Percentiles rank a stretch among this genome's conserved stretches.
phyloP scores from a whole-genome alignment of 1,139 yeast genomes.

The Pichia sp. region DNA sequence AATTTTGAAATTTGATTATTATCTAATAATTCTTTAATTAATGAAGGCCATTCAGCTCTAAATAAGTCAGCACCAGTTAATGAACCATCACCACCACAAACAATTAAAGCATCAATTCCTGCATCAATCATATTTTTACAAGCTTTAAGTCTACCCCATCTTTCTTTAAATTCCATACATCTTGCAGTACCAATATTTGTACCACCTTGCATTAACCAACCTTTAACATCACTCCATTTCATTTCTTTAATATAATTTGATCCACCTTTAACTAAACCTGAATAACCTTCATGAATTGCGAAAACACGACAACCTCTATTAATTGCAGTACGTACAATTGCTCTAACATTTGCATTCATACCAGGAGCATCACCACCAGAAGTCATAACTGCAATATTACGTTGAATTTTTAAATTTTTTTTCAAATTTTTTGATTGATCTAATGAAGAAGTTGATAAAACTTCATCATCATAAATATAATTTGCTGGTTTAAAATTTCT shows the following conservation, averaged over 20 bases:
- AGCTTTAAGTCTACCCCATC: constrained; percentile 61
- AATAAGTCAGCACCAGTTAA: constrained; percentile 78
- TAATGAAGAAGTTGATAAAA: neutral
- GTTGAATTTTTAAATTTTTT: too few species aligned
- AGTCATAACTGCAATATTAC: constrained; percentile 71
- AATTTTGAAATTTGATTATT: constrained; percentile 44
- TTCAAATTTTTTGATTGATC: too few species aligned
- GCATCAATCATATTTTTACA: constrained; percentile 63
- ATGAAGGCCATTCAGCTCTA: constrained; percentile 73
- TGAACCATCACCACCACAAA: constrained; percentile 85
- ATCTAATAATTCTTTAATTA: constrained; percentile 53
- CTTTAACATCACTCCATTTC: constrained; percentile 75
- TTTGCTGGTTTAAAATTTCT: constrained; percentile 9
- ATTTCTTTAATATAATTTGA: constrained; percentile 51
- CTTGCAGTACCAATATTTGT: constrained; percentile 80
- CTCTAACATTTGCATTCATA: constrained; percentile 78
- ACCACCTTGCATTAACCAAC: constrained; percentile 71
- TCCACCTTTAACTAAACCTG: constrained; percentile 70
- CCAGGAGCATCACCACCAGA: constrained; percentile 89
- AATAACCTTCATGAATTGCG: constrained; percentile 73
- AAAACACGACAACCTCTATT: constrained; percentile 65
- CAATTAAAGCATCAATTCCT: constrained; percentile 74
- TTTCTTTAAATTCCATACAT: constrained; percentile 59
- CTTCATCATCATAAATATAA: constrained; percentile 1
- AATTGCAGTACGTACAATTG: constrained; percentile 71